Conservation (phyloP, 192 early-diverging fungal genomes). For the Linnemannia elongata region DNA sequence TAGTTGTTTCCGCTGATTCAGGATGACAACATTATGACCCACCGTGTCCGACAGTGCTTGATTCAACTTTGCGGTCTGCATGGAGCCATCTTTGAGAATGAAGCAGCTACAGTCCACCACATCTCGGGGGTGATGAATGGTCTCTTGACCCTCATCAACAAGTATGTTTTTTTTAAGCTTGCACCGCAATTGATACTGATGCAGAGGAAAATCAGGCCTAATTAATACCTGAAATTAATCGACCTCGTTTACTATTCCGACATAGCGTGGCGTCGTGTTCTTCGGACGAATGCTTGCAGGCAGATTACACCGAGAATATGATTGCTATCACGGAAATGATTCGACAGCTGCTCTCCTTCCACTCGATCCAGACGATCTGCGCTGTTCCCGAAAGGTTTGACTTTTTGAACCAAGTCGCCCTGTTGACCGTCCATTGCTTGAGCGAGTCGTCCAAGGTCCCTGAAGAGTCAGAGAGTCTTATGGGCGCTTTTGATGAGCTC, state of each 20-base stretch:
- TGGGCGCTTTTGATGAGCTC: conserved; percentile 73
- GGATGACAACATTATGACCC: conserved; percentile 61
- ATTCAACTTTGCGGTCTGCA: conserved; percentile 74
- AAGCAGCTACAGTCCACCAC: conserved; percentile 63
- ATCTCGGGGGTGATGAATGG: conserved; percentile 67
- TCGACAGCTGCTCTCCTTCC: conserved; percentile 67
- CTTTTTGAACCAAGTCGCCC: conserved; percentile 70
- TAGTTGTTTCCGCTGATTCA: conserved; percentile 64
- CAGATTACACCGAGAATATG: conserved; percentile 54
- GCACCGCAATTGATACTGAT: not conserved
- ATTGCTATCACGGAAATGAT: conserved; percentile 65
- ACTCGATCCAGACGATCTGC: conserved; percentile 63
- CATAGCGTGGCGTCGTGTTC: conserved; percentile 45
- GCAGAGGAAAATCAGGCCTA: not conserved
- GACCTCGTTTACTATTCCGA: not conserved
- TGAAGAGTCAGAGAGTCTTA: conserved; percentile 64
- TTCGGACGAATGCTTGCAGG: conserved; percentile 50
- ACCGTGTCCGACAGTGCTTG: conserved; percentile 71
- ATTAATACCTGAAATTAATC: not conserved
- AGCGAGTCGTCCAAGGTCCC: conserved; percentile 61
- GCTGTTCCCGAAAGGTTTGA: conserved; percentile 65
- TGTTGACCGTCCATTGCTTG: conserved; percentile 69
- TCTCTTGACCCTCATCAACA: conserved; percentile 64
- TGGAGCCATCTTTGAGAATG: conserved; percentile 65
- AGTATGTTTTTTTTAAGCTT: conserved; percentile 52